These are phyloP conservation scores for Xerocomellus dryophilus DNA, from an alignment of 768 basidiomycete genomes.

Conservation along the genomic window DNA sequence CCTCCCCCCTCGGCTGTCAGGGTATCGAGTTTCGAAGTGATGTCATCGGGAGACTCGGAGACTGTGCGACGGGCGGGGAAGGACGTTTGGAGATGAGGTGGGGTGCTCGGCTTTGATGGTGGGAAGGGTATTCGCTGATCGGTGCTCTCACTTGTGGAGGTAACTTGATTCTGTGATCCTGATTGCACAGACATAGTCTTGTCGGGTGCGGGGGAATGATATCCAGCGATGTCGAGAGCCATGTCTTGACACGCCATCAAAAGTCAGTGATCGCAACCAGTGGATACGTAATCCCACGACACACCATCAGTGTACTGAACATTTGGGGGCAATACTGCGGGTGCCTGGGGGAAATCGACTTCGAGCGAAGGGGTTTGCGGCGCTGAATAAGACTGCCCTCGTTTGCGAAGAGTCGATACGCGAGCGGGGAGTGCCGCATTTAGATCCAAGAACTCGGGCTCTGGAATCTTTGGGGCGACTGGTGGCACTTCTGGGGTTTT, in stretches of 20 bases:
- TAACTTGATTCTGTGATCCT: conserved; percentile 12
- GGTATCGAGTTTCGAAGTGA: conserved; percentile 18
- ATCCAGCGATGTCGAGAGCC: conserved; percentile 80
- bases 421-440: conserved; percentile 42
- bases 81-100: conserved; percentile 27
- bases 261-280: background rate
- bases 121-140: conserved; percentile 21
- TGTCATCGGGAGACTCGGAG: conserved; percentile 61
- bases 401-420: conserved; percentile 18
- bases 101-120: conserved; percentile 14
- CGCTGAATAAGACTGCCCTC: conserved; percentile 25
- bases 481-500: conserved; percentile 13
- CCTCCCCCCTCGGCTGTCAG: conserved; percentile 3
- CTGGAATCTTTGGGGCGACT: conserved; percentile 32
- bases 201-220: conserved; percentile 44
- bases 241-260: conserved; percentile 47
- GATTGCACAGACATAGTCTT: background rate
- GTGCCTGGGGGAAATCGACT: conserved; percentile 41
- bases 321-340: conserved; percentile 47
- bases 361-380: conserved; percentile 37
- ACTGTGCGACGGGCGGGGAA: conserved; percentile 49
- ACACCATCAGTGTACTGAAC: conserved; percentile 62
- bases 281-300: conserved; percentile 12
- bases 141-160: background rate
- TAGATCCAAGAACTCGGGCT: conserved; percentile 86